These are phyloP conservation scores for Euphorbia celastroides DNA, from an alignment of 441 rosid species.

Conservation along the genomic window DNA sequence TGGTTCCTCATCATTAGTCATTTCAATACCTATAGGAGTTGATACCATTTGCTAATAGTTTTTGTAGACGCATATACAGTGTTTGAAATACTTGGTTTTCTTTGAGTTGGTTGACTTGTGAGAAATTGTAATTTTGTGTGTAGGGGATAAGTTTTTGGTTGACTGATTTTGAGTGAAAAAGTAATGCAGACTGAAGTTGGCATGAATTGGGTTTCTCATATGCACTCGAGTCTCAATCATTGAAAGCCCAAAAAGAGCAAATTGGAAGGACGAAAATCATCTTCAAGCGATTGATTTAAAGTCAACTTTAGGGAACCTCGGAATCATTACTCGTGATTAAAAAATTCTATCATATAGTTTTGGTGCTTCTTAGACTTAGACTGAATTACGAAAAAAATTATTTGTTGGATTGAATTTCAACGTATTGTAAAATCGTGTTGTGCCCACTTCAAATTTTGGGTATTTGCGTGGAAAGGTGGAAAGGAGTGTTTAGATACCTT, in stretches of 20 bases:
- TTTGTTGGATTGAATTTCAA: too few relatives aligned
- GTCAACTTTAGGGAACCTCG: neutral
- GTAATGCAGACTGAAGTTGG: neutral
- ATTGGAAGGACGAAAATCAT: neutral
- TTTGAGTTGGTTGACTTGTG: conserved; percentile 6
- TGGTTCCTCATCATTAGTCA: conserved; percentile 36
- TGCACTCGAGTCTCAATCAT: neutral
- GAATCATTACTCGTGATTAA: neutral
- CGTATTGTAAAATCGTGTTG: too few relatives aligned
- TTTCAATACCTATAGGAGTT: neutral
- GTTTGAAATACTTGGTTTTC: neutral
- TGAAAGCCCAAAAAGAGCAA: neutral
- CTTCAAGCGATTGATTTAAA: neutral
- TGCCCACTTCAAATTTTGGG: too few relatives aligned
- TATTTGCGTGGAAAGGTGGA: too few relatives aligned
- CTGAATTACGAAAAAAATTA: too few relatives aligned
- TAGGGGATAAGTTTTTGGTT: conserved; percentile 1
- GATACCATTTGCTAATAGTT: neutral
- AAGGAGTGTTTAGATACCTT: too few relatives aligned
- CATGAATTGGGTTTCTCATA: neutral
- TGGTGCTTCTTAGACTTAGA: too few relatives aligned
- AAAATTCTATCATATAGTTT: too few relatives aligned
- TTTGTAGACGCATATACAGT: neutral
- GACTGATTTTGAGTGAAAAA: neutral
- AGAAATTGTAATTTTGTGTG: neutral